Percentiles rank a stretch among this genome's conserved stretches.
These are phyloP conservation scores for Trichoderma hamatum DNA, from an alignment of 2,329 filamentous ascomycete genomes.

Conservation along the genomic window DNA sequence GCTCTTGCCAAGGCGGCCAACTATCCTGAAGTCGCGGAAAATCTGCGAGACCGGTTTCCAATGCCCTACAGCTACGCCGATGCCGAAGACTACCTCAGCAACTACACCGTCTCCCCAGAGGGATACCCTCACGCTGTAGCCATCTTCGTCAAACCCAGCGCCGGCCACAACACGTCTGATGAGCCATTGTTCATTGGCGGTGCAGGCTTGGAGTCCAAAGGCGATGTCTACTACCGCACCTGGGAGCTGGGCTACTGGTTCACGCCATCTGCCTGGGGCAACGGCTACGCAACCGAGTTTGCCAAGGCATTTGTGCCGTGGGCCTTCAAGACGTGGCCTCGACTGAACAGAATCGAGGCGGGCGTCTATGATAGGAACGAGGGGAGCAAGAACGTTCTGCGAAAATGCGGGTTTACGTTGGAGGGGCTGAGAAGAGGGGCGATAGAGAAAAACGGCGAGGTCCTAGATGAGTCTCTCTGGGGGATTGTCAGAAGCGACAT, in stretches of 20 bases:
- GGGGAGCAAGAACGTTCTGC: neutral
- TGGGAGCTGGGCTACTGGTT: slow-evolving; percentile 56
- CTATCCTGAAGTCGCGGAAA: slow-evolving; percentile 41
- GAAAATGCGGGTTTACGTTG: slow-evolving; percentile 4
- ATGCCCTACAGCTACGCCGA: slow-evolving; percentile 48
- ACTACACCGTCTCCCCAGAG: slow-evolving; percentile 29
- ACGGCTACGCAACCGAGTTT: slow-evolving; percentile 50
- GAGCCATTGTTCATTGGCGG: slow-evolving; percentile 42
- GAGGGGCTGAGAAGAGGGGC: slow-evolving; percentile 16
- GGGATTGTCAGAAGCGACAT: slow-evolving; percentile 9
- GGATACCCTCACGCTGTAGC: slow-evolving; percentile 39
- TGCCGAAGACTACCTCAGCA: slow-evolving; percentile 43
- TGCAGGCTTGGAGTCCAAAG: slow-evolving; percentile 43
- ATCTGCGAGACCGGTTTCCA: slow-evolving; percentile 51
- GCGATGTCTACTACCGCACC: slow-evolving; percentile 46
- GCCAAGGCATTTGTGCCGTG: slow-evolving; percentile 44
- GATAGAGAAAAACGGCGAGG: slow-evolving; percentile 16
- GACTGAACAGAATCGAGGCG: slow-evolving; percentile 36
- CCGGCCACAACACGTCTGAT: slow-evolving; percentile 33
- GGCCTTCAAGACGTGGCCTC: slow-evolving; percentile 48
- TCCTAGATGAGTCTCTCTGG: slow-evolving; percentile 11
- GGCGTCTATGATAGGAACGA: neutral
- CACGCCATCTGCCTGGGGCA: slow-evolving; percentile 47
- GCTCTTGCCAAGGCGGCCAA: slow-evolving; percentile 42
- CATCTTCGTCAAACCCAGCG: slow-evolving; percentile 39